phyloP scores from a whole-genome alignment of 805 yeast species.

The Starmerella bombicola region DNA sequence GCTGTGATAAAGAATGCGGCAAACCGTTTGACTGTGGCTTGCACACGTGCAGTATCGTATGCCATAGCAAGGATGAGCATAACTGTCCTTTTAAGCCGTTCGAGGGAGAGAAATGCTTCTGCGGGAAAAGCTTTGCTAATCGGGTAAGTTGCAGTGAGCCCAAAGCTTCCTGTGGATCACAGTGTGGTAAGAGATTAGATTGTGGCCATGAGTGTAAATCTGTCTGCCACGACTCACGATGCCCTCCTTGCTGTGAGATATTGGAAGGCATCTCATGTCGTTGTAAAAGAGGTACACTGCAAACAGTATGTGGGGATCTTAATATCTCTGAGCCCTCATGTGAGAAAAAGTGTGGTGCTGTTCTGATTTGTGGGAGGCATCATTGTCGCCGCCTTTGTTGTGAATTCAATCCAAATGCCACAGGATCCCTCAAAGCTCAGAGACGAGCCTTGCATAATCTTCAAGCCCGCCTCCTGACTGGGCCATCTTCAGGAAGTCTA shows the following conservation, averaged over 20 bases:
- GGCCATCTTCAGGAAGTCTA: no score
- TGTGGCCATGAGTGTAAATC: background rate
- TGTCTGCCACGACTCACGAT: background rate
- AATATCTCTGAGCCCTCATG: background rate
- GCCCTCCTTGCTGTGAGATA: background rate
- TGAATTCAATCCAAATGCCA: background rate
- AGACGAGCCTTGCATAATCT: no score
- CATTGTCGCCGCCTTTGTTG: background rate
- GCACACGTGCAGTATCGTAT: slow-evolving; percentile 11
- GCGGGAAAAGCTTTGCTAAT: slow-evolving; percentile 10
- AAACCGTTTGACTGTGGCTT: slow-evolving; percentile 11
- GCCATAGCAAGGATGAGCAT: slow-evolving; percentile 13
- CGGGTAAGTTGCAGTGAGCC: background rate
- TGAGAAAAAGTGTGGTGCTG: background rate
- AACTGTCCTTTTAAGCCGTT: slow-evolving; percentile 13
- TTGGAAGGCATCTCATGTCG: background rate
- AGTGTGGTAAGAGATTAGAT: background rate
- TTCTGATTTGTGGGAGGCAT: background rate
- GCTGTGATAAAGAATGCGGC: slow-evolving; percentile 15
- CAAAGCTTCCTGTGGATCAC: background rate
- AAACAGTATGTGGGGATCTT: background rate
- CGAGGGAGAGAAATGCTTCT: slow-evolving; percentile 20
- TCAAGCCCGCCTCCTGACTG: no score
- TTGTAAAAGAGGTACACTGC: background rate
- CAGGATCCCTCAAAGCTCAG: no score